Evolutionary conservation across 1,284 basidiomycete genomes (phyloP).

Genomic region (Cyathus olla): DNA sequence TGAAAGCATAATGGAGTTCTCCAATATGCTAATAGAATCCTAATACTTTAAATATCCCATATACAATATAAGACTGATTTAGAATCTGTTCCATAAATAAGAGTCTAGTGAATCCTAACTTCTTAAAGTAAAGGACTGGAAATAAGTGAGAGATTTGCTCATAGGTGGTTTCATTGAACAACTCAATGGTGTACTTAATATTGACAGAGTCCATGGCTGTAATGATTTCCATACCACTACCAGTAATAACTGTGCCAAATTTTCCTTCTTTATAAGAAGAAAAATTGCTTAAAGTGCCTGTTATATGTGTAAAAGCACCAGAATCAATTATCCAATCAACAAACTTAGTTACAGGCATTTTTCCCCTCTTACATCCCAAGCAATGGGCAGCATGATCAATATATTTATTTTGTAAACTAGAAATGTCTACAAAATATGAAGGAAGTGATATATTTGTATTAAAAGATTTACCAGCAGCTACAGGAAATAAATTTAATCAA

Average conservation of each 20-base stretch:
- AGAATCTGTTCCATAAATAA: slow-evolving; percentile 4
- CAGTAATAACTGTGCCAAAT: slow-evolving; percentile 1
- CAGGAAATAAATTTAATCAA: not conserved
- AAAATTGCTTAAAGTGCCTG: not conserved
- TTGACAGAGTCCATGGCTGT: not conserved
- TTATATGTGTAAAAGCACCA: slow-evolving; percentile 13
- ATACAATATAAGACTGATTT: not conserved
- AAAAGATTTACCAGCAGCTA: not conserved
- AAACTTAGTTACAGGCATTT: not conserved
- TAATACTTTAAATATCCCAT: not conserved
- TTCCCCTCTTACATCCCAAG: slow-evolving; percentile 5
- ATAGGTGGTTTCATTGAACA: not conserved
- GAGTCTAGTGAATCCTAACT: not conserved
- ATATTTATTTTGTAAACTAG: not conserved
- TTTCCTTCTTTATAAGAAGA: not conserved
- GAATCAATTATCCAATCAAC: slow-evolving; percentile 17
- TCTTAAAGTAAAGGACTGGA: not conserved
- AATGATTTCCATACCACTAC: not conserved
- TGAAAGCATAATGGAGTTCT: not conserved
- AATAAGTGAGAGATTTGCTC: not conserved
- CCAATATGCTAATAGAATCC: not conserved
- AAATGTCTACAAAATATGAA: not conserved
- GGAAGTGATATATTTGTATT: not conserved
- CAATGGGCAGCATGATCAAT: slow-evolving; percentile 1
- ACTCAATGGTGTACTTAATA: not conserved